These are phyloP conservation scores for Aureobasidium musti DNA, from an alignment of 2,329 filamentous ascomycete species.

Conservation along the genomic window DNA sequence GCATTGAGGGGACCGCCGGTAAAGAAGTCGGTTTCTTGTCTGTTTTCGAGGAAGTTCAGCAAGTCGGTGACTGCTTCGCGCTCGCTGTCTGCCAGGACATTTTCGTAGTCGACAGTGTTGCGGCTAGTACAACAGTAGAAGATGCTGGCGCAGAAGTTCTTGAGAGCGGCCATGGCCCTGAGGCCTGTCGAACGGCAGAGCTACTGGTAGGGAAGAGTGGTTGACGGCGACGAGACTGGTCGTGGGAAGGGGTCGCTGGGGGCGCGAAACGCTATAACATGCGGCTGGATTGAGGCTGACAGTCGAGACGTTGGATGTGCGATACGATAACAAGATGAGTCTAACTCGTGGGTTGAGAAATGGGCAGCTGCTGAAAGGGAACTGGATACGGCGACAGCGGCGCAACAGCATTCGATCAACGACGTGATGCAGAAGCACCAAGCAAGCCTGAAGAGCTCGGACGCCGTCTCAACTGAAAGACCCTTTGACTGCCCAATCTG, in stretches of 20 bases:
- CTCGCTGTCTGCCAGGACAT: constrained; percentile 81
- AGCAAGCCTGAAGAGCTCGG: constrained; percentile 3
- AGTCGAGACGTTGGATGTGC: neutral
- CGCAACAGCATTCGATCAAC: neutral
- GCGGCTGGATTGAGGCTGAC: neutral
- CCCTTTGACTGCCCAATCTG: constrained; percentile 15
- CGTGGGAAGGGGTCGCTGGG: constrained; percentile 5
- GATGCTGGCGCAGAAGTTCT: constrained; percentile 38
- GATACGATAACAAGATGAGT: constrained; percentile 14
- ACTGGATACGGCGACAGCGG: no score
- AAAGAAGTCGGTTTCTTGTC: constrained; percentile 98
- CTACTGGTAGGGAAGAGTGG: neutral
- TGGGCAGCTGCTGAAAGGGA: neutral
- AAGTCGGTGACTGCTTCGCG: constrained; percentile 95
- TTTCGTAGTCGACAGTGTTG: constrained; percentile 50
- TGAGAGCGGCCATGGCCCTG: constrained; percentile 36
- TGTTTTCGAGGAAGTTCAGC: constrained; percentile 92
- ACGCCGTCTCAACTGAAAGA: neutral
- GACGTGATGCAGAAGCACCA: constrained; percentile 15
- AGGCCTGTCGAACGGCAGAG: neutral
- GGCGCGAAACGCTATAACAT: constrained; percentile 22
- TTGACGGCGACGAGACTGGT: constrained; percentile 14
- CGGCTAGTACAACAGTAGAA: constrained; percentile 44
- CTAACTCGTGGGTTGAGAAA: neutral
- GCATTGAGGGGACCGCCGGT: constrained; percentile 91